Evolutionary conservation across 805 yeast species (phyloP).

Genomic region (Yarrowia sp.): DNA sequence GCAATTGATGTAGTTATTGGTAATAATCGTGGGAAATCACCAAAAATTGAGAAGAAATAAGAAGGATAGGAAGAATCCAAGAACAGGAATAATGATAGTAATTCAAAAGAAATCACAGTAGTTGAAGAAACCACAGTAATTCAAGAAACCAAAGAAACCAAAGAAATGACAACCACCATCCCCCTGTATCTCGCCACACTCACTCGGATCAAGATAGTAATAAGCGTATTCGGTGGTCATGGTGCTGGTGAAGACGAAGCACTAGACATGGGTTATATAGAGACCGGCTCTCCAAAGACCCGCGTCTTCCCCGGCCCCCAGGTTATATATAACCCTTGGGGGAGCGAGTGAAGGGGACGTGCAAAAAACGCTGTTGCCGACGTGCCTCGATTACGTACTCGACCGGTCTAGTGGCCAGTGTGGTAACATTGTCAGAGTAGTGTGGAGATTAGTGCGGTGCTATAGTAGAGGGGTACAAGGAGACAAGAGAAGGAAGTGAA

Average conservation of each 20-base stretch:
- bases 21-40: too few species aligned
- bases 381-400: conserved; percentile 17
- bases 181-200: neutral
- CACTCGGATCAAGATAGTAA: conserved; percentile 31
- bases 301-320: too few species aligned
- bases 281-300: neutral
- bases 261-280: conserved; percentile 8
- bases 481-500: too few species aligned
- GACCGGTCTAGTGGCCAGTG: neutral
- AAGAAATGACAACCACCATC: too few species aligned
- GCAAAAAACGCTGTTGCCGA: neutral
- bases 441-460: neutral
- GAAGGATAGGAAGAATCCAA: too few species aligned
- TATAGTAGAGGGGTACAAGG: too few species aligned
- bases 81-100: too few species aligned
- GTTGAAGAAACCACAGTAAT: too few species aligned
- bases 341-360: neutral
- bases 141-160: neutral
- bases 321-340: conserved; percentile 9
- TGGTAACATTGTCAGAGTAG: conserved; percentile 20
- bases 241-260: neutral
- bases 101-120: too few species aligned
- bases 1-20: too few species aligned
- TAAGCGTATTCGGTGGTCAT: conserved; percentile 30
- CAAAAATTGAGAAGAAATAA: too few species aligned